phyloP scores from a whole-genome alignment of 305 asterid genomes.

The Striga hermonthica region DNA sequence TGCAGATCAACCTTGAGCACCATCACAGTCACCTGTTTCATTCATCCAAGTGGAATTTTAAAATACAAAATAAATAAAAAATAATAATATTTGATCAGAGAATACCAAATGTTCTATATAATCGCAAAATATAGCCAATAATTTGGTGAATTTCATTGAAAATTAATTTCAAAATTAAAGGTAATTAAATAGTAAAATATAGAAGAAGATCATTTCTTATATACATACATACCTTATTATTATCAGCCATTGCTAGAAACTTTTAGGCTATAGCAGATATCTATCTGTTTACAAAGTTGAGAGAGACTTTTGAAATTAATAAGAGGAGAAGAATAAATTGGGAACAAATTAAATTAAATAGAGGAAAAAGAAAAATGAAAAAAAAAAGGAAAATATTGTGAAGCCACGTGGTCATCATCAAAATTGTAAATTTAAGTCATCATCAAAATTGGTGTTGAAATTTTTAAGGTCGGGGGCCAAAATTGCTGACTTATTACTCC shows the following conservation, averaged over 20 bases:
- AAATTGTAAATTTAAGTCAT: no score
- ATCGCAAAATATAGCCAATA: not conserved
- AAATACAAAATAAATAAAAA: not conserved
- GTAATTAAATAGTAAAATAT: not conserved
- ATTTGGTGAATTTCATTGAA: not conserved
- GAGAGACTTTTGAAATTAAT: no score
- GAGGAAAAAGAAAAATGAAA: not conserved
- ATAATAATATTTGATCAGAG: slow-evolving; percentile 6
- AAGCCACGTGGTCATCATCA: slow-evolving; percentile 23
- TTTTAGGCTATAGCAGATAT: slow-evolving; percentile 3
- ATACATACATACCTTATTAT: slow-evolving; percentile 44
- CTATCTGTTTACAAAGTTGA: slow-evolving; percentile 22
- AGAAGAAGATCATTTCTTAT: not conserved
- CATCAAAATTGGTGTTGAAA: slow-evolving; percentile 15
- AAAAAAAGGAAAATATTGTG: not conserved
- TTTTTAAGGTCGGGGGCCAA: slow-evolving; percentile 15
- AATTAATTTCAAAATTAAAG: no score
- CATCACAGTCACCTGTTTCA: slow-evolving; percentile 57
- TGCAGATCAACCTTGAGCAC: slow-evolving; percentile 76
- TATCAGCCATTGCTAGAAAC: slow-evolving; percentile 36
- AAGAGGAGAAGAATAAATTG: slow-evolving; percentile 14
- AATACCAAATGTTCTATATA: slow-evolving; percentile 8
- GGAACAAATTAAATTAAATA: slow-evolving; percentile 3
- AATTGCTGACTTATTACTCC: slow-evolving; percentile 45
- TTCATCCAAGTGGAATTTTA: not conserved